Conservation (phyloP, 257 asterid genomes). For the Henckelia pumila region DNA sequence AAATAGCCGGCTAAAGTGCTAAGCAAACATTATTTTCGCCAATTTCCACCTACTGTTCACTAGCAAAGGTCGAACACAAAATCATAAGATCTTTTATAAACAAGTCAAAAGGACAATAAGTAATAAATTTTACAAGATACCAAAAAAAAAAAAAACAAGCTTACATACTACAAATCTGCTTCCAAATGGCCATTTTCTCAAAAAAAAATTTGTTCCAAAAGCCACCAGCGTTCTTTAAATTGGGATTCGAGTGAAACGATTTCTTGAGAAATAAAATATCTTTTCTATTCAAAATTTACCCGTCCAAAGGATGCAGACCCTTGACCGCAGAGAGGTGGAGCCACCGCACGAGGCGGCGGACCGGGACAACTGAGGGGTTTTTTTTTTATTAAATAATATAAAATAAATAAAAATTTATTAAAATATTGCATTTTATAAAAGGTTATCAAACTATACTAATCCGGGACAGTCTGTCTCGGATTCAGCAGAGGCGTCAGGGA, state of each 20-base stretch:
- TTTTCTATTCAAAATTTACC: background rate
- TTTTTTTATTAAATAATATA: too few relatives aligned
- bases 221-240: background rate
- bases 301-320: background rate
- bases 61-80: too few relatives aligned
- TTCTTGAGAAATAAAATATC: background rate
- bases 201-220: background rate
- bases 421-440: too few relatives aligned
- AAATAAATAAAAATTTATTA: too few relatives aligned
- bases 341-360: constrained; percentile 1
- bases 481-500: too few relatives aligned
- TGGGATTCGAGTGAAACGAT: background rate
- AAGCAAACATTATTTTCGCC: background rate
- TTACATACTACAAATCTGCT: too few relatives aligned
- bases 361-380: background rate
- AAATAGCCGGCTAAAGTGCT: background rate
- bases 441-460: too few relatives aligned
- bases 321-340: background rate
- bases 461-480: too few relatives aligned
- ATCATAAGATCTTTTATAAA: too few relatives aligned
- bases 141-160: background rate
- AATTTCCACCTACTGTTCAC: too few relatives aligned
- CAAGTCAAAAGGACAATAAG: too few relatives aligned
- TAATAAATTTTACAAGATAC: background rate
- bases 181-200: background rate